Base-by-base conservation (phyloP, 2,329 filamentous ascomycete species). In the Neofusicoccum umdonicola region DNA sequence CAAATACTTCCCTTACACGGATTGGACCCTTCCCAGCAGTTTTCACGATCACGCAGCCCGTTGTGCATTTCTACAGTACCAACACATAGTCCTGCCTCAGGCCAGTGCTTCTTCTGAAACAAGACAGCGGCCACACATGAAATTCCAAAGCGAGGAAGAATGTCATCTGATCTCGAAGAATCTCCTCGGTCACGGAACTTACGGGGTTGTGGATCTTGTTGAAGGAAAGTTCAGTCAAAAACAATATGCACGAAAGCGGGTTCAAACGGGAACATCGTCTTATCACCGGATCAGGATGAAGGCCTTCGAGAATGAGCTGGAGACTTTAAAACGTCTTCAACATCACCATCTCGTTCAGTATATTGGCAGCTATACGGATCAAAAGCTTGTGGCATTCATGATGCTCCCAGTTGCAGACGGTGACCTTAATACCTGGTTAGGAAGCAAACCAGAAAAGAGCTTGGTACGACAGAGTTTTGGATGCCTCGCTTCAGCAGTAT, bases 401-500 rank as follows among this genome's bases (percentile, higher is more conserved):
- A 66, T 66, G 63, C 22, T 37, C 3, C 63, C 63, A 1, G 37
- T 66, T n/a, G 65, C 65, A 13, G 65, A 66, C 15, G 52, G 41
- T n/a, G 62, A 67, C 34, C 66, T 68, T 0, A 60, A 22, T 51
- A 41, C 37, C 37, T 62, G 39, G 54, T 8, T 47, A 31, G 19
- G 5, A 15, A 5, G 9, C n/a, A 27, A 9, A 7, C 31, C 65
- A 11, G 62, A 65, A 13, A 17, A 63, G 27, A 6, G 11, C 27
- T 48, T 65, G 19, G 48, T 71, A 13, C 63, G 68, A 39, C 68
- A 65, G 12, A 72, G 70, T 60, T 75, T 74, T 67, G 72, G 70
- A 39, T 74, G 73, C 47, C 67, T 76, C n/a, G 69, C 65, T 39
- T 54, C 52, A 19, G 69, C 68, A 35, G 66, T 74, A 7, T 54